Base-by-base conservation (phyloP, 1,284 basidiomycete species). In the Cystobasidiaceae sp. region DNA sequence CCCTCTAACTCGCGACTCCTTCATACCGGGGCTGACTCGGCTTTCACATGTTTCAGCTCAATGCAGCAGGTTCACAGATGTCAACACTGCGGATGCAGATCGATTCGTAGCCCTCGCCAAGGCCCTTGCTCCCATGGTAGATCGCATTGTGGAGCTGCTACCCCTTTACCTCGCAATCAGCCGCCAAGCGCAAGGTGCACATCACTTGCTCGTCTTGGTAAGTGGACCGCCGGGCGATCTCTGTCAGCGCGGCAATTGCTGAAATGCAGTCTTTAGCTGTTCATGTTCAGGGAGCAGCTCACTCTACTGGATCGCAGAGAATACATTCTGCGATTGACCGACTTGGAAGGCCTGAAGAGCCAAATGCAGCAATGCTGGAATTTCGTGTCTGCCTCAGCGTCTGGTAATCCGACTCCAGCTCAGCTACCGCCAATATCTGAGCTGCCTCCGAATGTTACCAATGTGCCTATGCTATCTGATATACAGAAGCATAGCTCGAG, bases 161-260 rank as follows among this genome's bases (percentile, higher is more conserved):
- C 71, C 72, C 11, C 49, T 73, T 5, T 73, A 71, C 62, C 58
- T 68, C 34, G 71, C 71, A 23, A 71, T 71, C 59, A 69, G 67
- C 15, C 39, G 45, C 28, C 67, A 70, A 13, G 34, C 39, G 3
- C 51, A 51, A 1, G 66, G 63, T 15, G 60, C 68, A 13, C 46
- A 62, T 27, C 68, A 67, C 37, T 57, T 71, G 27, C 52, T 73
- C 7, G 68, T 67, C 2, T 69, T 71, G 50, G 71, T 72, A 34
- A 37, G 70, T 43, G 6, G n/a, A 9, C 19, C 30, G 17, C 13
- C 9, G n/a, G 3, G 17, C 34, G 28, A n/a, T 3, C 25, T 9
- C 11, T 37, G 21, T 8, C 9, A 27, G 17, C 8, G 49, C 21
- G 7, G 7, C 23, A 13, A 5, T 13, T 21, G 11, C 30, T 55